A percentile compares a stretch with the other conserved stretches of the same genome.
phyloP scores from a whole-genome alignment of 2,329 filamentous ascomycete species.

The Fusarium penzigii region DNA sequence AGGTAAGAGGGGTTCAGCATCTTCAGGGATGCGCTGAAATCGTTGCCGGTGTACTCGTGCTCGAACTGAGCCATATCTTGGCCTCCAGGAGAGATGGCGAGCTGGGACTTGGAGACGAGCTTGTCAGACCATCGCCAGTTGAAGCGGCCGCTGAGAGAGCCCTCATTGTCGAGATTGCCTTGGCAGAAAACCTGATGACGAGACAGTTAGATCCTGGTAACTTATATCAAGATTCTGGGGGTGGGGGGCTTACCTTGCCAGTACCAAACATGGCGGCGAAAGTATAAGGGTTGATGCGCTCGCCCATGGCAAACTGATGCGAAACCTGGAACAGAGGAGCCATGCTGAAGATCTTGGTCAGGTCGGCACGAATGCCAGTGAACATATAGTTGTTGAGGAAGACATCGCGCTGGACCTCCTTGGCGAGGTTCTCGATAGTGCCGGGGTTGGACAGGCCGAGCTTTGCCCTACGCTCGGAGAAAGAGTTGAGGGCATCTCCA shows the following conservation, averaged over 20 bases:
- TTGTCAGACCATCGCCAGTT: conserved; percentile 87
- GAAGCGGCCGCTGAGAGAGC: conserved; percentile 81
- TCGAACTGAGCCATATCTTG: conserved; percentile 93
- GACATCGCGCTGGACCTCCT: conserved; percentile 95
- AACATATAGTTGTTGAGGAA: conserved; percentile 97
- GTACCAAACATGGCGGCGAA: conserved; percentile 94
- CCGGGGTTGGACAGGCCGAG: conserved; percentile 91
- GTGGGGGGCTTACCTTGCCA: conserved; percentile 65
- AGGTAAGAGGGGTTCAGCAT: conserved; percentile 92
- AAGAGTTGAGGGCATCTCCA: conserved; percentile 76
- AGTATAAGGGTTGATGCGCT: conserved; percentile 89
- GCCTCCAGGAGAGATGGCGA: conserved; percentile 77
- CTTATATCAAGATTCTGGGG: conserved; percentile 4
- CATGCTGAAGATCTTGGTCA: conserved; percentile 95
- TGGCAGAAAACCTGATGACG: conserved; percentile 81
- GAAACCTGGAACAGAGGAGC: conserved; percentile 95
- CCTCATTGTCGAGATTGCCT: conserved; percentile 92
- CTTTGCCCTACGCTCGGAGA: conserved; percentile 82
- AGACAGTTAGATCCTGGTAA: conserved; percentile 16
- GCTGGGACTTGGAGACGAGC: conserved; percentile 82
- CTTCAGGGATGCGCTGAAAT: conserved; percentile 93
- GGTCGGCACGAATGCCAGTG: conserved; percentile 89
- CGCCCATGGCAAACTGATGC: conserved; percentile 94
- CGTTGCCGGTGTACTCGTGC: conserved; percentile 89
- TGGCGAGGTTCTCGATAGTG: conserved; percentile 83